Evolutionary conservation across 768 basidiomycete genomes (phyloP).

Genomic region (Suillus lakei): DNA sequence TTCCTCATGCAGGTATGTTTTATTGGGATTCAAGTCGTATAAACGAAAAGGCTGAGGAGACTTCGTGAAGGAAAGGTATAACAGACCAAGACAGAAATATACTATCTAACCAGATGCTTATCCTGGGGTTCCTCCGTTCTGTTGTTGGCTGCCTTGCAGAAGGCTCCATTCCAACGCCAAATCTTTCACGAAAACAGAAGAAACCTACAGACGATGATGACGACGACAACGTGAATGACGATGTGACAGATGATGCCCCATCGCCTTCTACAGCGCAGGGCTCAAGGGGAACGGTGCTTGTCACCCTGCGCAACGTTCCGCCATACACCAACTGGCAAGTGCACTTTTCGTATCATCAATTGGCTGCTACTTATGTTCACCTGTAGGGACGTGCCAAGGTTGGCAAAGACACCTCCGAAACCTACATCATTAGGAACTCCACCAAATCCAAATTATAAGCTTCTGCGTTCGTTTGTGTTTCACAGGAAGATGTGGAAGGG

Average conservation of each 20-base stretch:
- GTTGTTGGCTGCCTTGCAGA: constrained; percentile 60
- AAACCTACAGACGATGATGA: constrained; percentile 38
- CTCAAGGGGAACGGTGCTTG: constrained; percentile 73
- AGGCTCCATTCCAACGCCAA: constrained; percentile 57
- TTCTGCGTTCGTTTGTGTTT: constrained; percentile 84
- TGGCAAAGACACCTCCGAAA: constrained; percentile 77
- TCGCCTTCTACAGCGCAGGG: constrained; percentile 3
- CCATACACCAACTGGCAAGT: constrained; percentile 89
- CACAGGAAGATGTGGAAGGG: constrained; percentile 72
- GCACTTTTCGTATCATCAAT: constrained; percentile 9
- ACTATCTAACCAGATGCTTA: constrained; percentile 81
- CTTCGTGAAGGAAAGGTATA: constrained; percentile 71
- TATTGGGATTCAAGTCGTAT: constrained; percentile 5
- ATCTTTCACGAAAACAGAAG: constrained; percentile 49
- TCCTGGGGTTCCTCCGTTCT: constrained; percentile 83
- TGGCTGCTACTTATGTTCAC: constrained; percentile 12
- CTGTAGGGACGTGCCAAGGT: constrained; percentile 71
- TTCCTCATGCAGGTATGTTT: constrained; percentile 87
- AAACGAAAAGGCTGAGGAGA: constrained; percentile 5
- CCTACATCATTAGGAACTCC: constrained; percentile 48
- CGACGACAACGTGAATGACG: constrained; percentile 41
- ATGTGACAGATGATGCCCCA: constrained; percentile 14
- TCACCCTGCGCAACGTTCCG: constrained; percentile 84
- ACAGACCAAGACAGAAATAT: constrained; percentile 95
- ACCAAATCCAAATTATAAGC: constrained; percentile 68